phyloP scores from a whole-genome alignment of 2,329 filamentous ascomycete species.

The Alternaria angustiovoidea region DNA sequence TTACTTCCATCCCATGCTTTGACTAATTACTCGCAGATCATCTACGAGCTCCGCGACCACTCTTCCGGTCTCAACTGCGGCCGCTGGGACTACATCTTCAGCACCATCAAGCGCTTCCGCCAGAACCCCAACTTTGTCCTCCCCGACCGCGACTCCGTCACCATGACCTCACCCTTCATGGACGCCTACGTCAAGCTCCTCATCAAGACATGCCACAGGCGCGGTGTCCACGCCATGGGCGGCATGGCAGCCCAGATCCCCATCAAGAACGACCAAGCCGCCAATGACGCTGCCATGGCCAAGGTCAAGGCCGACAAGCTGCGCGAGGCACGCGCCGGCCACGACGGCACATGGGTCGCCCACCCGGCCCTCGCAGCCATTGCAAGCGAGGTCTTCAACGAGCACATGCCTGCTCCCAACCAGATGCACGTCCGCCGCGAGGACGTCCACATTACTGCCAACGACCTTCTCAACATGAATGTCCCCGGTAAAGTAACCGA shows the following conservation, averaged over 20 bases:
- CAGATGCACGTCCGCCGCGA: constrained; percentile 91
- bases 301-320: constrained; percentile 94
- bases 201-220: constrained; percentile 96
- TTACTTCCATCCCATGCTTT: neutral
- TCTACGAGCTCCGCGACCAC: constrained; percentile 98
- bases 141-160: constrained; percentile 88
- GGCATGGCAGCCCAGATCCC: constrained; percentile 99
- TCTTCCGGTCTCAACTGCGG: constrained; percentile 97
- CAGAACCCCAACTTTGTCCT: constrained; percentile 92
- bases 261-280: constrained; percentile 91
- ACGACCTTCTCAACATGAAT: constrained; percentile 98
- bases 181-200: constrained; percentile 95
- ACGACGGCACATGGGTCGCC: constrained; percentile 97
- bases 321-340: constrained; percentile 91
- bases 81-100: constrained; percentile 99
- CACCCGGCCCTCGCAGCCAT: constrained; percentile 91
- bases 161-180: constrained; percentile 99
- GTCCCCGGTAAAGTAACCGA: constrained; percentile 92
- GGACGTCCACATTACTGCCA: constrained; percentile 84
- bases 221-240: constrained; percentile 98
- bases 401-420: constrained; percentile 98
- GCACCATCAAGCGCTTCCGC: constrained; percentile 99
- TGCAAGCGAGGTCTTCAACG: constrained; percentile 93
- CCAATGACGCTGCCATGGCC: constrained; percentile 95
- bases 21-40: constrained; percentile 67